phyloP scores from a whole-genome alignment of 495 filamentous ascomycete genomes.

The Xylaria scruposa region DNA sequence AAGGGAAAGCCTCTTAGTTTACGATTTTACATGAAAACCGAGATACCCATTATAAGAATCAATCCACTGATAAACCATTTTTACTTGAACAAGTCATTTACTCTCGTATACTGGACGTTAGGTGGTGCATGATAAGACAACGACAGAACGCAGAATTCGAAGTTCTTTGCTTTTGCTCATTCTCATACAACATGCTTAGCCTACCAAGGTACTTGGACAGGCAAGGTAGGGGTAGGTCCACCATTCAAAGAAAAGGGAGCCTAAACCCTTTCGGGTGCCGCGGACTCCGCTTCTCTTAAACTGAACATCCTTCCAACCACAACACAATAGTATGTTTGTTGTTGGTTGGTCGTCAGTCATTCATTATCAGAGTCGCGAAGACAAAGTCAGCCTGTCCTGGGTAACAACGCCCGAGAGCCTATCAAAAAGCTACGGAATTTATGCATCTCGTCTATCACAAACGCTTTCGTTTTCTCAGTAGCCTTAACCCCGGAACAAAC shows the following conservation, averaged over 20 bases:
- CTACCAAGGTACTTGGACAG: no score
- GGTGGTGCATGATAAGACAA: neutral
- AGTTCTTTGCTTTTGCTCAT: no score
- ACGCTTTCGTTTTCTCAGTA: neutral
- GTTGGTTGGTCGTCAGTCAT: neutral
- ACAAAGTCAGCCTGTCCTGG: neutral
- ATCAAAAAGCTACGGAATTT: neutral
- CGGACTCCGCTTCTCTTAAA: conserved; percentile 19
- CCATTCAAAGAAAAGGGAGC: neutral
- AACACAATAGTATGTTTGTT: neutral
- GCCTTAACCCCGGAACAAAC: conserved; percentile 5
- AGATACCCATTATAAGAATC: conserved; percentile 16
- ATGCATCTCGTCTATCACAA: neutral
- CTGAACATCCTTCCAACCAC: neutral
- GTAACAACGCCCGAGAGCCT: neutral
- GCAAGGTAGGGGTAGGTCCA: no score
- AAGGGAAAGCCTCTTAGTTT: conserved; percentile 78
- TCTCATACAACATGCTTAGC: no score
- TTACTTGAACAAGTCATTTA: no score
- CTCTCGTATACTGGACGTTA: neutral
- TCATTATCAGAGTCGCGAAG: neutral
- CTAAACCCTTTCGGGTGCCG: conserved; percentile 23
- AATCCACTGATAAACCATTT: neutral
- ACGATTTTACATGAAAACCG: conserved; percentile 78
- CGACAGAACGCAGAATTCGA: no score